Percentiles rank a stretch among this genome's conserved stretches.
Evolutionary conservation across 75 land plant genomes (phyloP).

Genomic region (Selaginella moellendorffii): DNA sequence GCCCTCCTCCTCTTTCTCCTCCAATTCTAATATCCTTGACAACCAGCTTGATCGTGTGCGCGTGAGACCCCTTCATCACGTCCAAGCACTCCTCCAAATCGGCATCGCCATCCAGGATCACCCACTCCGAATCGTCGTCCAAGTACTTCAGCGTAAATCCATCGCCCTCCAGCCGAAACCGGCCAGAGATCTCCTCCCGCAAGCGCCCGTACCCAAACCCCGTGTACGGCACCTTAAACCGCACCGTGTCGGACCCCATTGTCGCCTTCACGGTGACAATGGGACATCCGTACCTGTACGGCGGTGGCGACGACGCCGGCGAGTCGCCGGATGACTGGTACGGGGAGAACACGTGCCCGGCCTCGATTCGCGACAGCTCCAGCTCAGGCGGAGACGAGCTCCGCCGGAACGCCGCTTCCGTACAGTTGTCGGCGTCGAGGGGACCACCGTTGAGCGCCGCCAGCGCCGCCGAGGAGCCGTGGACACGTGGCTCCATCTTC

Average conservation of each 20-base stretch:
- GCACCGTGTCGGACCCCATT: constrained; percentile 52
- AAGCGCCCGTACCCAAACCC: constrained; percentile 24
- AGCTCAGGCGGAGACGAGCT: not conserved
- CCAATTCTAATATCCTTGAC: constrained; percentile 12
- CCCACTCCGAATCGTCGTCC: constrained; percentile 77
- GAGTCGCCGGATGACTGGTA: constrained; percentile 9
- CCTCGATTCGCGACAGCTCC: not conserved
- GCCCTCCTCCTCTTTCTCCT: too few relatives aligned
- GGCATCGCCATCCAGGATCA: constrained; percentile 56
- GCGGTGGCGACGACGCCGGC: constrained; percentile 16
- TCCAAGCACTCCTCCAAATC: constrained; percentile 67
- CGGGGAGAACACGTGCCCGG: not conserved
- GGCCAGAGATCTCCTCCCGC: constrained; percentile 45
- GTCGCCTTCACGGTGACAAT: constrained; percentile 47
- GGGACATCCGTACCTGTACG: not conserved
- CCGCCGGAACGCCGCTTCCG: not conserved
- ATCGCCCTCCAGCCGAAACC: constrained; percentile 44
- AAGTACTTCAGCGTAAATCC: constrained; percentile 65
- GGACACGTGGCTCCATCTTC: not conserved
- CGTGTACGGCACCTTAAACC: constrained; percentile 33
- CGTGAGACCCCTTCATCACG: constrained; percentile 28
- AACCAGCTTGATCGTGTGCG: constrained; percentile 42
- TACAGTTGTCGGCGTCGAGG: too few relatives aligned
- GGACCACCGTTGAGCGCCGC: not conserved
- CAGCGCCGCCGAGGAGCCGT: not conserved